These are phyloP conservation scores for Pontederia crassipes DNA, from an alignment of 176 grass and related monocot species.

Conservation along the genomic window DNA sequence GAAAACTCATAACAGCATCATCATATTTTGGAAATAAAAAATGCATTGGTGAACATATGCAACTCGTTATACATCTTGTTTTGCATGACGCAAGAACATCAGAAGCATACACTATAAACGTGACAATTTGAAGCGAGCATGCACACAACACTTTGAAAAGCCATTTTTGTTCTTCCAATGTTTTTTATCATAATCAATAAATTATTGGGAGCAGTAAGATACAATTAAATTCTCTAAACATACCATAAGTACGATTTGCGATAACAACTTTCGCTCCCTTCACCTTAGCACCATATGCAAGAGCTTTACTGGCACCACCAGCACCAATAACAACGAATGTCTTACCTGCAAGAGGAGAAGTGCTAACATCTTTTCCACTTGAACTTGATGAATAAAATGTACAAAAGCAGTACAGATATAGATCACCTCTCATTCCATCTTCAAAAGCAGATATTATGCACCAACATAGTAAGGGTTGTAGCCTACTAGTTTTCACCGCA, in stretches of 20 bases:
- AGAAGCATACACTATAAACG: no score
- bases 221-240: no score
- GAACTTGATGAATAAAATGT: not conserved
- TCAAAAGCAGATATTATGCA: slow-evolving; percentile 93
- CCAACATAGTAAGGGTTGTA: slow-evolving; percentile 96
- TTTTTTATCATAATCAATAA: no score
- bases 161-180: no score
- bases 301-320: slow-evolving; percentile 93
- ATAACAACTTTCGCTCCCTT: slow-evolving; percentile 94
- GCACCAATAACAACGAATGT: slow-evolving; percentile 90
- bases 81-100: no score
- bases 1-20: no score
- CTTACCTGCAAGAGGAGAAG: slow-evolving; percentile 63
- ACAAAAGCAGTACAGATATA: slow-evolving; percentile 17
- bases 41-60: no score
- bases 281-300: slow-evolving; percentile 94
- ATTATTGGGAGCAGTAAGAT: no score
- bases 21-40: no score
- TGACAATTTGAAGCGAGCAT: no score
- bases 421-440: slow-evolving; percentile 88
- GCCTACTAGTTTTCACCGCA: slow-evolving; percentile 80
- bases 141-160: no score
- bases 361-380: slow-evolving; percentile 3
- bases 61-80: no score
- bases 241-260: slow-evolving; percentile 97